phyloP scores from a whole-genome alignment of 2,329 filamentous ascomycete species.

The Colletotrichum sp. region DNA sequence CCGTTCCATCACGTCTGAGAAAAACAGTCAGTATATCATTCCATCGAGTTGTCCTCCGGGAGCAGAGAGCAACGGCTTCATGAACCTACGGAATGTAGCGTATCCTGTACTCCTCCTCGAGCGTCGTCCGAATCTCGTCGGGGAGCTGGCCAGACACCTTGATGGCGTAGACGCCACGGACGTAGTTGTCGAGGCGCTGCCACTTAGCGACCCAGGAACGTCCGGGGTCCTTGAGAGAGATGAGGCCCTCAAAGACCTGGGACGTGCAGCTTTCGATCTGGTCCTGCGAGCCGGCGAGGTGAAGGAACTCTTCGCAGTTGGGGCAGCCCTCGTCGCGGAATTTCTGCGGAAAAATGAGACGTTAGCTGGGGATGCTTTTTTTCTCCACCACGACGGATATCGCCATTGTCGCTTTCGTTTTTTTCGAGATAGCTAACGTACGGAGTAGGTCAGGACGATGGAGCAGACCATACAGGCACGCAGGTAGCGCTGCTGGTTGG shows the following conservation, averaged over 20 bases:
- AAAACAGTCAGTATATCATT: conserved; percentile 1
- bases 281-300: conserved; percentile 79
- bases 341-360: conserved; percentile 54
- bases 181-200: conserved; percentile 89
- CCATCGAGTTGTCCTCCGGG: background rate
- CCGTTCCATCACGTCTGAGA: conserved; percentile 59
- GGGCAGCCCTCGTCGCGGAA: conserved; percentile 90
- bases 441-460: conserved; percentile 82
- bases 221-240: conserved; percentile 81
- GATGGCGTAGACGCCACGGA: conserved; percentile 88
- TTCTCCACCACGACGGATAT: background rate
- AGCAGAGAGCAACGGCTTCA: background rate
- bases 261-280: conserved; percentile 92
- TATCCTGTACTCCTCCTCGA: conserved; percentile 68
- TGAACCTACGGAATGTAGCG: conserved; percentile 66
- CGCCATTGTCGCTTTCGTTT: background rate
- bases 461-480: conserved; percentile 99
- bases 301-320: conserved; percentile 94
- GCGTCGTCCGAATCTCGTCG: conserved; percentile 63
- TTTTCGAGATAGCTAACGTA: conserved; percentile 42
- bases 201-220: conserved; percentile 96
- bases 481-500: conserved; percentile 80
- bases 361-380: background rate
- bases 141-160: conserved; percentile 87
- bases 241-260: conserved; percentile 92